Evolutionary conservation across 768 basidiomycete genomes (phyloP).

Genomic region (Pholiota molesta): DNA sequence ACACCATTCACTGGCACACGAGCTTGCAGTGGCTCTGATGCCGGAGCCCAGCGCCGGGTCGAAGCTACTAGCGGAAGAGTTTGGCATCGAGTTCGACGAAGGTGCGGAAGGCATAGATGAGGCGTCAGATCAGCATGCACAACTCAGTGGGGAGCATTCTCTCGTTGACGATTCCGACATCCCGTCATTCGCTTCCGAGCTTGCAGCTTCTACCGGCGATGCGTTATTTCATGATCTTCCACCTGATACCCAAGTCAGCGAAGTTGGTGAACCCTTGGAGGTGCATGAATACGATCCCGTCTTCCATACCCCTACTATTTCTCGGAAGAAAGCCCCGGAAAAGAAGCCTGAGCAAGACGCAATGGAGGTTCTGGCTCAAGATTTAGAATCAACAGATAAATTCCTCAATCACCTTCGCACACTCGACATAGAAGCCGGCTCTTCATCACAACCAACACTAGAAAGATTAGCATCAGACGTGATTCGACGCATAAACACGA

Average conservation of each 20-base stretch:
- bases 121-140: constrained; percentile 22
- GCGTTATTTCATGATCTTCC: constrained; percentile 32
- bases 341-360: constrained; percentile 55
- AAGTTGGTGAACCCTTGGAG: constrained; percentile 30
- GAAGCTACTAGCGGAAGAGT: constrained; percentile 82
- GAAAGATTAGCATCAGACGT: constrained; percentile 77
- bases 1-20: constrained; percentile 80
- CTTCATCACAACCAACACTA: constrained; percentile 45
- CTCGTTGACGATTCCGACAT: constrained; percentile 31
- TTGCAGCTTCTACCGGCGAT: constrained; percentile 30
- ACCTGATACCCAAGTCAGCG: constrained; percentile 13
- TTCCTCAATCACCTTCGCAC: constrained; percentile 74
- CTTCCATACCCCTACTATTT: constrained; percentile 40
- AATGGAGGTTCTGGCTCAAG: constrained; percentile 71
- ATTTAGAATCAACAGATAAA: constrained; percentile 76
- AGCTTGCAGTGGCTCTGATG: constrained; percentile 85
- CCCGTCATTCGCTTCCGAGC: constrained; percentile 48
- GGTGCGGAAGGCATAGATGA: constrained; percentile 83
- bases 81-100: constrained; percentile 88
- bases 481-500: constrained; percentile 77
- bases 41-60: constrained; percentile 83
- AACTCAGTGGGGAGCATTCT: constrained; percentile 32
- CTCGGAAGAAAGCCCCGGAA: constrained; percentile 31
- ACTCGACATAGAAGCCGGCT: constrained; percentile 58
- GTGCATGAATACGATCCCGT: constrained; percentile 41